phyloP scores from a whole-genome alignment of 106 monocot species.

The Chionographis japonica region DNA sequence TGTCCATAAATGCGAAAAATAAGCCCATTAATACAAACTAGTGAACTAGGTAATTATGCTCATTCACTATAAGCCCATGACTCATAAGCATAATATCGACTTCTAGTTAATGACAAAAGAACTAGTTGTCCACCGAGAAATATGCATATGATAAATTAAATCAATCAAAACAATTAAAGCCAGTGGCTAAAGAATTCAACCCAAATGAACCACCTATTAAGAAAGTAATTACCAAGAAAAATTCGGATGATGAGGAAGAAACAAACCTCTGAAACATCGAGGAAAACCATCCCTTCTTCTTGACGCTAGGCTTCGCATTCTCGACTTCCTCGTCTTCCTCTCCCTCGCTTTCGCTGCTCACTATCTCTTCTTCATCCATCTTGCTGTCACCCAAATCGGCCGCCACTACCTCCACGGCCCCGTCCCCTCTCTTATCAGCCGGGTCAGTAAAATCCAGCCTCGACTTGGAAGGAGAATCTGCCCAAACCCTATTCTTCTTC shows the following conservation, averaged over 20 bases:
- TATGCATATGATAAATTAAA: too few species aligned
- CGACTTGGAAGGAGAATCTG: constrained; percentile 43
- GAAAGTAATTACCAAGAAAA: neutral
- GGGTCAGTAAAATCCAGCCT: constrained; percentile 89
- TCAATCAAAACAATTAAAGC: too few species aligned
- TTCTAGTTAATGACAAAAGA: too few species aligned
- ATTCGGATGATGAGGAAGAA: neutral
- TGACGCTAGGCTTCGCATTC: constrained; percentile 30
- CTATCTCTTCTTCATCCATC: constrained; percentile 89
- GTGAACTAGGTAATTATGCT: too few species aligned
- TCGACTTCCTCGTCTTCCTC: constrained; percentile 64
- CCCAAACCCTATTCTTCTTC: constrained; percentile 97
- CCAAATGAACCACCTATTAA: neutral
- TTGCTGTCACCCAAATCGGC: constrained; percentile 82
- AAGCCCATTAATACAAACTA: too few species aligned
- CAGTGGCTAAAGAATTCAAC: too few species aligned
- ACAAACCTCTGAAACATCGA: constrained; percentile 85
- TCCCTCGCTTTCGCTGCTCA: constrained; percentile 81
- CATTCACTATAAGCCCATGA: too few species aligned
- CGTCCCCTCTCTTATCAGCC: constrained; percentile 74
- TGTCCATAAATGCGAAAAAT: too few species aligned
- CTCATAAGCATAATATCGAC: too few species aligned
- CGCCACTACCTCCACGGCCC: constrained; percentile 33
- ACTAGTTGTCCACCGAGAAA: too few species aligned
- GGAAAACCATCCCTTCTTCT: constrained; percentile 94